Conservation (phyloP, 164 flowering plant genomes). For the Amborella trichopoda region DNA sequence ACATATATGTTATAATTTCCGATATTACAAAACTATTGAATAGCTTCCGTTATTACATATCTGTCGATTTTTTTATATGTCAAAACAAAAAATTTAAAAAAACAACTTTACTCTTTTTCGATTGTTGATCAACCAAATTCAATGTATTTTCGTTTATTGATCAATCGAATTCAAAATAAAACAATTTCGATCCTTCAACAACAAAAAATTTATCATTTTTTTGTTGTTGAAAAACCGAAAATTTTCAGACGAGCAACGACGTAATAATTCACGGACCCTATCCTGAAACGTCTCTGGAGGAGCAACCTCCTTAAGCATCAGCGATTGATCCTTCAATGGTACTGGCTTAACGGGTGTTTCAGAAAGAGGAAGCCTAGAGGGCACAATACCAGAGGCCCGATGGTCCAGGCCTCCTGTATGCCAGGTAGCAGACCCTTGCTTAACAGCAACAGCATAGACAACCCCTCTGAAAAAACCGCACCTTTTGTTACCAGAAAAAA, state of each 20-base stretch:
- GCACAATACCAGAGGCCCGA: conserved; percentile 5
- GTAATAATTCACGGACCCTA: conserved; percentile 26
- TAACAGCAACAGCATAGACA: neutral
- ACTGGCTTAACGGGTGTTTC: conserved; percentile 7
- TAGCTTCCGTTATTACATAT: too few species aligned
- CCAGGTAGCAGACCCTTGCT: neutral
- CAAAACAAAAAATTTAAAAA: too few species aligned
- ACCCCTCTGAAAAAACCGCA: conserved; percentile 26
- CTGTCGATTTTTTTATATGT: too few species aligned
- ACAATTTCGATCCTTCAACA: too few species aligned
- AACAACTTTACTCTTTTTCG: too few species aligned
- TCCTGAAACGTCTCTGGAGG: conserved; percentile 34
- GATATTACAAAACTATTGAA: too few species aligned
- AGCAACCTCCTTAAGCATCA: conserved; percentile 26
- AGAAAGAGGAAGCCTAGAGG: conserved; percentile 14
- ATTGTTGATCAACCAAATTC: too few species aligned
- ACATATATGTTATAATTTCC: too few species aligned
- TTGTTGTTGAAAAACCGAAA: too few species aligned
- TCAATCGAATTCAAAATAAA: too few species aligned
- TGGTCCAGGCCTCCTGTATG: neutral
- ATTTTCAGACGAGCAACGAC: conserved; percentile 45
- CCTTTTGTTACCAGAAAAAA: conserved; percentile 44
- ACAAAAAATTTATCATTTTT: too few species aligned
- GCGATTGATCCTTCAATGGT: conserved; percentile 23
- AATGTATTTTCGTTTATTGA: too few species aligned